phyloP scores from a whole-genome alignment of 208 protist genomes.

The Leishmania lainsoni region DNA sequence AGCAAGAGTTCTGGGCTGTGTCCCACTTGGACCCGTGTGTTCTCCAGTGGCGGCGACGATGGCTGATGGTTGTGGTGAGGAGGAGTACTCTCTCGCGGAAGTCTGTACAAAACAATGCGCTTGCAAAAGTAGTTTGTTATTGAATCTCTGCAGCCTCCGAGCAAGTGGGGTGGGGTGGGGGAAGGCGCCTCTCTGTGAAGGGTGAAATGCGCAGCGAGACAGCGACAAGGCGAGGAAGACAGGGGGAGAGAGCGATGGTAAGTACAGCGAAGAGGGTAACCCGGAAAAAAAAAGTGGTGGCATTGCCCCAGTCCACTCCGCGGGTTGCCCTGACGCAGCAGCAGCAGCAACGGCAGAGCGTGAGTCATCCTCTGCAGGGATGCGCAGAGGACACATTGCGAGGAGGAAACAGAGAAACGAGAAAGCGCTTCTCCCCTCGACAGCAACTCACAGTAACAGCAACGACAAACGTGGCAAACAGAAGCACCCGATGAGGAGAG shows the following conservation, averaged over 20 bases:
- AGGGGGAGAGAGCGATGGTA: not conserved
- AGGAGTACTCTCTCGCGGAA: not conserved
- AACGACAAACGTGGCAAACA: not conserved
- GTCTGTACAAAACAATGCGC: not conserved
- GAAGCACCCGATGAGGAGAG: not conserved
- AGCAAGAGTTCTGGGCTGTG: not conserved
- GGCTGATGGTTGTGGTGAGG: not conserved
- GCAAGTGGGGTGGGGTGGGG: not conserved
- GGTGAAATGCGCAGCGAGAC: not conserved
- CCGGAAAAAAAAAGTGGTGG: not conserved
- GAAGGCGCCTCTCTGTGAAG: not conserved
- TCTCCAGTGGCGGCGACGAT: not conserved
- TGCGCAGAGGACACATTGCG: not conserved
- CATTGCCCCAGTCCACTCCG: not conserved
- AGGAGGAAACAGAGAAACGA: not conserved
- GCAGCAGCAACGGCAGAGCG: not conserved
- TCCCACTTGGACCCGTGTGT: not conserved
- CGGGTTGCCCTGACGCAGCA: not conserved
- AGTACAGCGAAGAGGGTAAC: not conserved
- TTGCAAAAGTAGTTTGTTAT: not conserved
- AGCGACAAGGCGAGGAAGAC: not conserved
- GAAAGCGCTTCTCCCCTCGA: not conserved
- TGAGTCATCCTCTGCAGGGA: not conserved
- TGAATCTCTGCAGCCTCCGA: not conserved
- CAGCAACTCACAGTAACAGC: not conserved